Evolutionary conservation across 306 rosid species (phyloP).

Genomic region (Sechiopsis laciniata): DNA sequence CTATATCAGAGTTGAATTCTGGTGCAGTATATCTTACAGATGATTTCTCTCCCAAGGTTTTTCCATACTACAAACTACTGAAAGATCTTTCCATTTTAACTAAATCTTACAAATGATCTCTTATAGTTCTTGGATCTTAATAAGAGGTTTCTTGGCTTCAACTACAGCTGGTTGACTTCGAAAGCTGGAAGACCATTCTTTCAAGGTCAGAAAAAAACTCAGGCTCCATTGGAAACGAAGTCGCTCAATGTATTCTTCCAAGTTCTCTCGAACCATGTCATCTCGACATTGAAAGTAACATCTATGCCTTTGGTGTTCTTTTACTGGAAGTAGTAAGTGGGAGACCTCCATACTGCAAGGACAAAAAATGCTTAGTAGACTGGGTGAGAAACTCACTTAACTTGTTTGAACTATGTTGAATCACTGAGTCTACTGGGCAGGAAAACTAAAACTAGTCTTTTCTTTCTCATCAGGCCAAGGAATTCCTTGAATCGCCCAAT

Average conservation of each 20-base stretch:
- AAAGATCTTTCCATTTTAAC: neutral
- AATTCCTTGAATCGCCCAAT: constrained; percentile 67
- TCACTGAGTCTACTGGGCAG: constrained; percentile 13
- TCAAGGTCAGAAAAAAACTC: constrained; percentile 81
- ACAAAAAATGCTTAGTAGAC: constrained; percentile 75
- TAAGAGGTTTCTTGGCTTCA: constrained; percentile 18
- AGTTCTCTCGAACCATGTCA: constrained; percentile 80
- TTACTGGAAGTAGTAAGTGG: constrained; percentile 86
- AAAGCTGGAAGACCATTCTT: constrained; percentile 93
- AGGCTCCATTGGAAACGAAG: constrained; percentile 65
- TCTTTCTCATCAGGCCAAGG: constrained; percentile 66
- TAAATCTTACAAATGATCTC: neutral
- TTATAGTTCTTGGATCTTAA: constrained; percentile 7
- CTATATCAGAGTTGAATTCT: constrained; percentile 86
- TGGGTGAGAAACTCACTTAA: constrained; percentile 59
- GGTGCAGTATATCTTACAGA: constrained; percentile 92
- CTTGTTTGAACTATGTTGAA: neutral
- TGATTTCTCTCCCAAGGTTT: constrained; percentile 89
- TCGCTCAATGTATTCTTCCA: constrained; percentile 72
- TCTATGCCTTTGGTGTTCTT: constrained; percentile 76
- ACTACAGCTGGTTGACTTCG: constrained; percentile 84
- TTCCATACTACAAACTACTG: constrained; percentile 15
- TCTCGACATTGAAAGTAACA: constrained; percentile 69
- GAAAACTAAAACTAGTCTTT: neutral
- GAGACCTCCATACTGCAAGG: constrained; percentile 70